Conservation (phyloP, 805 yeast species). For the Peterozyma toletana region DNA sequence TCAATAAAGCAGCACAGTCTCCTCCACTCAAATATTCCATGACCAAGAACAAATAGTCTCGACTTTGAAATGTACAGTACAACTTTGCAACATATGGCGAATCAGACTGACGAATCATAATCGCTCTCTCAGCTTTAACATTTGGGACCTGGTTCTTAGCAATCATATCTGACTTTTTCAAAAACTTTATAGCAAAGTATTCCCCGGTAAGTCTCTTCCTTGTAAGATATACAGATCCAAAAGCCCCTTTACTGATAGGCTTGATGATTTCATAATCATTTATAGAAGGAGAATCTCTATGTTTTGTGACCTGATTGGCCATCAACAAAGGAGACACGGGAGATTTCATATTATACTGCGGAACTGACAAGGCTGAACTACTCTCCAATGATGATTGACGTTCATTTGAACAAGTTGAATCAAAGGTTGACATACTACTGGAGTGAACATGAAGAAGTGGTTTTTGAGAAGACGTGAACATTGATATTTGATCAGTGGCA, state of each 20-base stretch:
- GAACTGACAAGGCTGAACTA: constrained; percentile 10
- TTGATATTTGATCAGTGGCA: constrained; percentile 30
- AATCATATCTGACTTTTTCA: constrained; percentile 91
- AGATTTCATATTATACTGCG: constrained; percentile 31
- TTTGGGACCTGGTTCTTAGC: constrained; percentile 95
- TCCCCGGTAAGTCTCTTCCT: constrained; percentile 84
- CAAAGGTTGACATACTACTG: constrained; percentile 1
- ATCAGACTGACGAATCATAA: constrained; percentile 95
- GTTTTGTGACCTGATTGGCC: constrained; percentile 48
- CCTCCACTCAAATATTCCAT: constrained; percentile 98
- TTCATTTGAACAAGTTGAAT: constrained; percentile 2
- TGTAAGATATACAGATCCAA: constrained; percentile 90
- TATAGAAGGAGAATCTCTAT: constrained; percentile 60
- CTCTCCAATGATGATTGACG: constrained; percentile 7
- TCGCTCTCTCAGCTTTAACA: constrained; percentile 91
- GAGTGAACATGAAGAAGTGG: constrained; percentile 1
- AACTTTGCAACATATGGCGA: constrained; percentile 90
- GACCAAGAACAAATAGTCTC: constrained; percentile 80
- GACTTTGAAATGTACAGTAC: constrained; percentile 82
- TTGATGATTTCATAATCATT: constrained; percentile 84
- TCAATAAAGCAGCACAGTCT: constrained; percentile 82
- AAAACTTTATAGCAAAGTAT: constrained; percentile 87
- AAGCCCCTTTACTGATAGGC: constrained; percentile 96
- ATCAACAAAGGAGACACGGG: constrained; percentile 79
- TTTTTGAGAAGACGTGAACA: too few relatives aligned